Conservation (phyloP, 306 rosid genomes). For the Fagus crenata region DNA sequence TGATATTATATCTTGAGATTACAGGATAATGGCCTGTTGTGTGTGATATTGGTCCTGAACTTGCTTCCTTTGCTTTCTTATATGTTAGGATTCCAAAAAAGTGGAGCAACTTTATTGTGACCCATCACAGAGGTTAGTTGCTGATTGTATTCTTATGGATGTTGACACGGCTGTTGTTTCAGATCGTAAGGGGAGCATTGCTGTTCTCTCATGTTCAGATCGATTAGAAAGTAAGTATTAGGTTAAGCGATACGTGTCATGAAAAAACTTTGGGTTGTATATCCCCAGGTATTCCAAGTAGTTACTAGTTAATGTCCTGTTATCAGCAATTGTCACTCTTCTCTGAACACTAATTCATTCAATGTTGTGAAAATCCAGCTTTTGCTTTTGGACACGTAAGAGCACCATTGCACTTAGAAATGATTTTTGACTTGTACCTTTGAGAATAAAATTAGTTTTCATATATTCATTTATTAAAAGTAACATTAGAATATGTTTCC, state of each 20-base stretch:
- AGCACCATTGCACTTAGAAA: neutral
- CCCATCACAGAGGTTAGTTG: constrained; percentile 83
- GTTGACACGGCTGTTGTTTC: constrained; percentile 83
- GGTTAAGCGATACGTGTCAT: constrained; percentile 22
- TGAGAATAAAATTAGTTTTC: neutral
- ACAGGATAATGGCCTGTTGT: constrained; percentile 17
- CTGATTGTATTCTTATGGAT: constrained; percentile 88
- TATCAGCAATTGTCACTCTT: neutral
- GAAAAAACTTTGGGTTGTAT: neutral
- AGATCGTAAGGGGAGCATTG: constrained; percentile 91
- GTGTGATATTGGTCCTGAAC: constrained; percentile 31
- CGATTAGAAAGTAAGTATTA: constrained; percentile 64
- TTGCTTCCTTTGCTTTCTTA: constrained; percentile 35
- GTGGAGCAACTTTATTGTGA: constrained; percentile 81
- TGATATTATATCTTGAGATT: constrained; percentile 16
- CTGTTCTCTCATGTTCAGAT: constrained; percentile 71
- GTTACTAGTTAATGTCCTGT: neutral
- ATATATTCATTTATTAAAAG: neutral
- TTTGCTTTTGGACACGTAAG: neutral
- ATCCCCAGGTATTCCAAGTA: neutral
- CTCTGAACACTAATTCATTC: neutral
- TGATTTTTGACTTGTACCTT: neutral
- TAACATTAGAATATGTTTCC: neutral
- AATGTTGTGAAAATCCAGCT: neutral
- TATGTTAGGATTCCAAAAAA: constrained; percentile 64